Evolutionary conservation across 768 basidiomycete genomes (phyloP), one percentile per base, ranked within the genome.

Genomic region (Lepiota brunneoincarnata): DNA sequence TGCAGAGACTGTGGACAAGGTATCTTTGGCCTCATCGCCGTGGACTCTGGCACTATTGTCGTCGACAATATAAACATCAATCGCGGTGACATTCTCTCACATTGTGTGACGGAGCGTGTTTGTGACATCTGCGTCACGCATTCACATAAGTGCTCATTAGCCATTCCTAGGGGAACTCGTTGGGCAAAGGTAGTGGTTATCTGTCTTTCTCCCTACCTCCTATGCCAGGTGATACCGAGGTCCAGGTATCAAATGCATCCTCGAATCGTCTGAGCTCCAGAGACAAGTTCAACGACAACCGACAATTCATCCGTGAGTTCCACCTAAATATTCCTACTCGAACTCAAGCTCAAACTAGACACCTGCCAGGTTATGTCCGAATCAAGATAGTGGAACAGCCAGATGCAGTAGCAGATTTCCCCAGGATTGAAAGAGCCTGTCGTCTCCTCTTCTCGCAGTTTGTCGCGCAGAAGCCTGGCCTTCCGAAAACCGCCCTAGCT

Each of bases 71-170:
- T n/a, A n/a, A n/a, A n/a, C 34, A 9, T 6, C 15, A 21, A 26
- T 23, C 24, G 11, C 21, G 18, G 40, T 44, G 43, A 43, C 51
- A 31, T 20, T 20, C 15, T 55, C 47, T 37, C 49, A 58, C 44
- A 40, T 36, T 18, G n/a, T 51, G 58, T 59, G 58, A 59, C 55
- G 34, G 26, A 51, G 35, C 58, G 58, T 44, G 55, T 49, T 26
- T 11, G 58, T 56, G 51, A 58, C 46, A 41, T 4, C 20, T 20
- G 20, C 46, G 46, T 48, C 46, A 45, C 21, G 31, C 31, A 10
- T 31, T 10, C 7, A 9, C 4, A 31, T n/a, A 15, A 45, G 44
- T 10, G 6, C 20, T n/a, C n/a, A n/a, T n/a, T n/a, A n/a, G n/a
- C 41, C 6, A 10, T 20, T 15, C 15, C 34, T 15, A 42, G 50